Base-by-base conservation (phyloP, 2,329 filamentous ascomycete species). In the Drechslerella dactyloides region DNA sequence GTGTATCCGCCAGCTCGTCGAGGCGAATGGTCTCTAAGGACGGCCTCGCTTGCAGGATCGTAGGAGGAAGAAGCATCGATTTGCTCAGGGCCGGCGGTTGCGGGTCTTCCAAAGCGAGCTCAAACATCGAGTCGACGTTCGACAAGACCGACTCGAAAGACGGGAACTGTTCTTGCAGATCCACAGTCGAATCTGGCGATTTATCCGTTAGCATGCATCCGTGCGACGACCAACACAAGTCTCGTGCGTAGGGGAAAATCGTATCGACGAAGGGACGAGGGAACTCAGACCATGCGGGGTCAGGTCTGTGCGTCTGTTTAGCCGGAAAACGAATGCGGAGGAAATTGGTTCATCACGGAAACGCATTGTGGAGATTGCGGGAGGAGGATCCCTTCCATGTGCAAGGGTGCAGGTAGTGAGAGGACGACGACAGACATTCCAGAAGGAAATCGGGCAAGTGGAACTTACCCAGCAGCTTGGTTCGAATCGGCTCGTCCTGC, bases 81-180 rank as follows among this genome's bases (percentile, higher is more conserved):
- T 72, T 65, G 54, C 33, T 54, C 13, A n/a, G 37, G 10, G 33
- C 3, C 11, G 50, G 27, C 23, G 17, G 51, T n/a, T 19, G 19
- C 15, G 50, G 27, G 27, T 33, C 23, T 30, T 53, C 50, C 50
- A 23, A 17, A 35, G 23, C 50, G 30, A 19, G 50, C 44, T 72
- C 60, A 37, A 72, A 72, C 5, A 55, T 65, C 33, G 68, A 60
- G 60, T 72, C 60, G 17, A 72, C 61, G 0, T 48, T 72, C 19
- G 68, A 72, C 42, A 72, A 37, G 6, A 72, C 68, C 40, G 68
- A 72, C 48, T 72, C 68, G 33, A 72, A 65, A 6, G 68, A 72
- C 13, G 68, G 68, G 48, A 72, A 72, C 27, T 56, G 55, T 51
- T 54, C 58, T 21, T 65, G 48, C 19, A 72, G 48, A 27, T 72